Base-by-base conservation (phyloP, 441 rosid genomes). In the Breynia disticha region DNA sequence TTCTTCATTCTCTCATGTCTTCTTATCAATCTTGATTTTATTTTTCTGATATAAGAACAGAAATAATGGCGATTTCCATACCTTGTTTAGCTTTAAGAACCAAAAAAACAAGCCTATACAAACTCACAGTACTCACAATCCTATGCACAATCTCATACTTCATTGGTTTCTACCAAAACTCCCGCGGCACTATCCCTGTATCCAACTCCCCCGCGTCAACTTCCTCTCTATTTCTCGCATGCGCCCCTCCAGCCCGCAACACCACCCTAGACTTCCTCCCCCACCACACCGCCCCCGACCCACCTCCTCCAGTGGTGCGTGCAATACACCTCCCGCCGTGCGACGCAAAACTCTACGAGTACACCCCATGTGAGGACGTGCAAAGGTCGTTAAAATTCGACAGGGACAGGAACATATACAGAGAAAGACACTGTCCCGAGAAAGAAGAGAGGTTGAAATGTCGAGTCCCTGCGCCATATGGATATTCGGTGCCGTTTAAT, bases 391-490 rank as follows among this genome's bases (percentile, higher is more conserved):
- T 83, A 28, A 70, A 66, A 58, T 91, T 76, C 37, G 72, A 76
- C 1, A 68, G 83, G 12, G 45, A 69, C 13, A 80, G 81, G 43
- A 65, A 88, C 37, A 59, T 80, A 21, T 91, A 87, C 75, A 67
- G 95, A 50, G 89, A 91, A 68, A 76, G 98, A 28, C 98, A 91
- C 68, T 91, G 98, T 52, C 98, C 97, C 0, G 77, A 64, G 17
- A 71, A 55, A 19, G 50, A 51, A 0, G 95, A 90, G 61, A 44
- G 63, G 32, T 46, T 69, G 11, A 77, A 72, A 71, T 90, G 97
- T 46, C 80, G 88, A 2, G 68, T 90, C 1, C 91, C 96, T 20
- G 94, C 95, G 0, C 97, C 97, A 19, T 59, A 69, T 45, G 97
- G 96, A 0, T 90, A 87, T 59, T 73, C 56, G 62, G 71, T 73